Evolutionary conservation across 2,329 filamentous ascomycete species (phyloP).

Genomic region (Lecanicillium sp.): DNA sequence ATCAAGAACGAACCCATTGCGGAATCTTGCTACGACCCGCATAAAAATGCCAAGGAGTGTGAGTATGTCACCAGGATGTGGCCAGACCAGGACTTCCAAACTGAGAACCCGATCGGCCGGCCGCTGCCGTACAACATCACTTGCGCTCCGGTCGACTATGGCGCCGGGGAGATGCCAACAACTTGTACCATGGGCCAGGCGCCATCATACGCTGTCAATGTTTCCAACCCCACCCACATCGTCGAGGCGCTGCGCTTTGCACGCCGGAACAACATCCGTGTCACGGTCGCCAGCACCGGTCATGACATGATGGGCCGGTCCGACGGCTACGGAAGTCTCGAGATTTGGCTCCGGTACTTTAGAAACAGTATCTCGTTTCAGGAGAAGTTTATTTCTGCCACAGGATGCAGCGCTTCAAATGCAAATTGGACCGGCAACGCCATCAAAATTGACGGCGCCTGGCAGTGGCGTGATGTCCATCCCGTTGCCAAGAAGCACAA

Average conservation of each 20-base stretch:
- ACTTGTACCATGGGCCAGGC: slow-evolving; percentile 14
- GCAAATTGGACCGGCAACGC: slow-evolving; percentile 23
- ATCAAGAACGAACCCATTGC: slow-evolving; percentile 17
- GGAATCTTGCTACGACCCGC: slow-evolving; percentile 16
- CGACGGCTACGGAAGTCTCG: slow-evolving; percentile 22
- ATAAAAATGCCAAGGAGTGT: slow-evolving; percentile 13
- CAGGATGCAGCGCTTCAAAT: slow-evolving; percentile 12
- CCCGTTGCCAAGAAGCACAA: slow-evolving; percentile 18
- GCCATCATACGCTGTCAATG: slow-evolving; percentile 18
- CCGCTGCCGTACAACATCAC: slow-evolving; percentile 20
- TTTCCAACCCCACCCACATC: slow-evolving; percentile 12
- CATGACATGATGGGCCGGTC: slow-evolving; percentile 30
- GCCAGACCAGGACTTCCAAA: slow-evolving; percentile 18
- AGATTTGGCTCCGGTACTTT: slow-evolving; percentile 23
- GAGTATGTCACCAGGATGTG: slow-evolving; percentile 15
- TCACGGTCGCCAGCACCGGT: slow-evolving; percentile 33
- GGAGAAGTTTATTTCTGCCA: slow-evolving; percentile 13
- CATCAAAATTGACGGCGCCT: slow-evolving; percentile 24
- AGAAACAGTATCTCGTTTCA: slow-evolving; percentile 21
- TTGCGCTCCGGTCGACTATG: slow-evolving; percentile 17
- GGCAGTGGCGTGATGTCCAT: slow-evolving; percentile 25
- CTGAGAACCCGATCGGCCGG: slow-evolving; percentile 16
- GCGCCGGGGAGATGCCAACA: slow-evolving; percentile 6
- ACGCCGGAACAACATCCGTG: slow-evolving; percentile 26
- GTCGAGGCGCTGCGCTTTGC: slow-evolving; percentile 34